These are phyloP conservation scores for Solanum pimpinellifolium DNA, from an alignment of 257 asterid species.

Conservation along the genomic window DNA sequence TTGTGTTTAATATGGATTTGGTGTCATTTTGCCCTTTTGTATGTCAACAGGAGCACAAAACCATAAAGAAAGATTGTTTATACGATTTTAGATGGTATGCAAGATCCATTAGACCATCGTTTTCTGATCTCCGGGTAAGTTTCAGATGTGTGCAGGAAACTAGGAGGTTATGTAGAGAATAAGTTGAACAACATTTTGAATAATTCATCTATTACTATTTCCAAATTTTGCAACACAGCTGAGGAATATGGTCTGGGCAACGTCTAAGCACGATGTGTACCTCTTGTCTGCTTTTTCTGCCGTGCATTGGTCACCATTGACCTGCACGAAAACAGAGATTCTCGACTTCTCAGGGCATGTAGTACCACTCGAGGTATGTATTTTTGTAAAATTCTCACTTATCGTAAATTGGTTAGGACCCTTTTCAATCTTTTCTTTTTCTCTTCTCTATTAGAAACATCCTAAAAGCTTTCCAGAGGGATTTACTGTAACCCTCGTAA, in stretches of 20 bases:
- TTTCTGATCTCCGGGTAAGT: slow-evolving; percentile 70
- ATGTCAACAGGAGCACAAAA: slow-evolving; percentile 50
- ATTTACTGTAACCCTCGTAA: slow-evolving; percentile 58
- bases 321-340: slow-evolving; percentile 55
- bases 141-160: neutral
- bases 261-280: slow-evolving; percentile 86
- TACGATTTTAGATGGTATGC: slow-evolving; percentile 68
- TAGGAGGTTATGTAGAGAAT: neutral
- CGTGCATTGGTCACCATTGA: slow-evolving; percentile 78
- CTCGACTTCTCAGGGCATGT: slow-evolving; percentile 82
- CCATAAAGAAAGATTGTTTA: slow-evolving; percentile 28
- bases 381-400: neutral
- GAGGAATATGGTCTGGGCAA: slow-evolving; percentile 80
- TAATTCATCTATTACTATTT: neutral
- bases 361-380: slow-evolving; percentile 67
- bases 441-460: slow-evolving; percentile 47
- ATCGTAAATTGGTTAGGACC: neutral
- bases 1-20: neutral
- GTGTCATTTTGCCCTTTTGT: neutral
- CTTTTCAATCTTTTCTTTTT: neutral
- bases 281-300: slow-evolving; percentile 72
- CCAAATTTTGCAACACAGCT: slow-evolving; percentile 31
- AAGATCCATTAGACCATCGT: slow-evolving; percentile 70
- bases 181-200: neutral
- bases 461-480: slow-evolving; percentile 84